Evolutionary conservation across 1,284 basidiomycete genomes (phyloP).

Genomic region (Mycena citricolor): DNA sequence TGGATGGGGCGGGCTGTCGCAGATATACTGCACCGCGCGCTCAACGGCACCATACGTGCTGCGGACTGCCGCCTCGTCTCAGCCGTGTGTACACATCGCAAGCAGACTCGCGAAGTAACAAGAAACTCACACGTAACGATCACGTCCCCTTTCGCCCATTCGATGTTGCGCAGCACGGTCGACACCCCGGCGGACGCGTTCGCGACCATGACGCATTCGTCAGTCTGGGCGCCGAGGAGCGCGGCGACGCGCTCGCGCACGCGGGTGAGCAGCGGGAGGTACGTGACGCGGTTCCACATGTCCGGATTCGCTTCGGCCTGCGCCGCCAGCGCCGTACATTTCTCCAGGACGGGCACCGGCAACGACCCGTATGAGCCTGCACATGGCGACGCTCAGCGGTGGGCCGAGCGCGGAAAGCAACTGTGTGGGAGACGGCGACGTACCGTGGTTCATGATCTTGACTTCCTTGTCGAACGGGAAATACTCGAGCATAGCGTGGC

Average conservation of each 20-base stretch:
- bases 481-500: conserved; percentile 55
- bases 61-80: no score
- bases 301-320: conserved; percentile 31
- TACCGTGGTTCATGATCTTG: conserved; percentile 45
- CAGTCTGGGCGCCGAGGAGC: conserved; percentile 28
- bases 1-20: conserved; percentile 58
- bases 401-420: no score
- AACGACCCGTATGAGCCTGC: conserved; percentile 33
- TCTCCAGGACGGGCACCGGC: conserved; percentile 28
- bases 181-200: conserved; percentile 54
- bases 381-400: not conserved
- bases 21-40: conserved; percentile 56
- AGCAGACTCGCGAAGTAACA: not conserved
- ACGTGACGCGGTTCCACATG: conserved; percentile 27
- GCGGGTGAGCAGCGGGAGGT: conserved; percentile 22
- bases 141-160: conserved; percentile 46
- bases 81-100: no score
- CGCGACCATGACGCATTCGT: conserved; percentile 30
- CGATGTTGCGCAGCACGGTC: conserved; percentile 62
- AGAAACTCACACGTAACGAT: conserved; percentile 37
- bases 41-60: conserved; percentile 66
- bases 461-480: conserved; percentile 61
- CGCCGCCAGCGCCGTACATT: conserved; percentile 20
- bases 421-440: no score
- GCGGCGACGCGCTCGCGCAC: conserved; percentile 26